Percentiles rank a stretch among this genome's conserved stretches.
phyloP scores from a whole-genome alignment of 352 stramenopile species.

The Pythium myriotylum region DNA sequence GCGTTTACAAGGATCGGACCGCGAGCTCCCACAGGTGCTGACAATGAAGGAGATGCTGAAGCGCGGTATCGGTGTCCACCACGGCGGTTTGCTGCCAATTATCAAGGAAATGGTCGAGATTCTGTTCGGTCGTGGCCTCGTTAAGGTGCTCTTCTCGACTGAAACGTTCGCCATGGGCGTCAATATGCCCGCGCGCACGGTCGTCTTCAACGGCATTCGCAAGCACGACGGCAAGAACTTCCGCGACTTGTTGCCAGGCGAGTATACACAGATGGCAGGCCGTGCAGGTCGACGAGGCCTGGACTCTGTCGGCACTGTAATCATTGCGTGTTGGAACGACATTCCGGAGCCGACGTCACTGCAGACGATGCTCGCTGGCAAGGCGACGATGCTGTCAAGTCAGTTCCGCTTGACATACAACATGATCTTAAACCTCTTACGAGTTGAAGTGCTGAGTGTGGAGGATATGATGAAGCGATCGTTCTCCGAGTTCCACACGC shows the following conservation, averaged over 20 bases:
- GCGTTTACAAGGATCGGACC: conserved; percentile 92
- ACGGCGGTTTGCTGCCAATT: conserved; percentile 97
- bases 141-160: conserved; percentile 99
- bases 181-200: conserved; percentile 98
- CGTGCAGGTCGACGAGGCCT: conserved; percentile 96
- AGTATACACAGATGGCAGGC: conserved; percentile 98
- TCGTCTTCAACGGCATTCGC: conserved; percentile 97
- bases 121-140: conserved; percentile 95
- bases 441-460: conserved; percentile 87
- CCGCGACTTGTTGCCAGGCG: conserved; percentile 84
- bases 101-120: conserved; percentile 99
- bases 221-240: conserved; percentile 98
- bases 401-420: conserved; percentile 99
- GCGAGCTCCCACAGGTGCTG: conserved; percentile 97
- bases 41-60: conserved; percentile 97
- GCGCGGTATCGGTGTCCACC: conserved; percentile 96
- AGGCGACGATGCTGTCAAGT: conserved; percentile 93
- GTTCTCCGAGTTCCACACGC: conserved; percentile 96
- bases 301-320: conserved; percentile 96
- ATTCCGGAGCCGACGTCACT: conserved; percentile 95
- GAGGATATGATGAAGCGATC: conserved; percentile 98
- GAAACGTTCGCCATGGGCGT: conserved; percentile 99
- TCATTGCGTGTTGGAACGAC: conserved; percentile 97
- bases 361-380: conserved; percentile 95
- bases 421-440: conserved; percentile 97